Percentiles rank a stretch among this genome's conserved stretches.
These are phyloP conservation scores for Apiospora koreana DNA, from an alignment of 2,329 filamentous ascomycete genomes.

Conservation along the genomic window DNA sequence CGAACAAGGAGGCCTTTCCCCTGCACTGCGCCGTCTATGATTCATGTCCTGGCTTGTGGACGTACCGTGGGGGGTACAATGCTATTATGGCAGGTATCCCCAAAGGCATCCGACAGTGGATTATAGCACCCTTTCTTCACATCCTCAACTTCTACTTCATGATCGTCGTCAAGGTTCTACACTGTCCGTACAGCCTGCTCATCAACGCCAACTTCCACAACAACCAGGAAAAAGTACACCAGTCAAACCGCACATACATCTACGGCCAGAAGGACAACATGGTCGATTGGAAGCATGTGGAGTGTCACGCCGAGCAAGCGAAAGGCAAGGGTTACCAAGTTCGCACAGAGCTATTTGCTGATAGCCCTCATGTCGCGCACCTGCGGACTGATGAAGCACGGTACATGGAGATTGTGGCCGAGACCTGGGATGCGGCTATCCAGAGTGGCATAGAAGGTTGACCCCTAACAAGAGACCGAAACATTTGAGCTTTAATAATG, in stretches of 20 bases:
- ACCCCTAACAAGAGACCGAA: not conserved
- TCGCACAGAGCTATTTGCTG: constrained; percentile 45
- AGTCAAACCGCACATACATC: constrained; percentile 51
- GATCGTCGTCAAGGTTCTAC: constrained; percentile 31
- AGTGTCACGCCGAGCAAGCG: constrained; percentile 48
- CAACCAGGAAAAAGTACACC: constrained; percentile 33
- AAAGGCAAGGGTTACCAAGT: constrained; percentile 40
- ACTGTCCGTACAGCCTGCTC: constrained; percentile 32
- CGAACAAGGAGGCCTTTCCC: constrained; percentile 39
- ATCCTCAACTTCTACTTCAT: constrained; percentile 32
- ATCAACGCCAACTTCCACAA: constrained; percentile 41
- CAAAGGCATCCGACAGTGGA: constrained; percentile 23
- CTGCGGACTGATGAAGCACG: constrained; percentile 44
- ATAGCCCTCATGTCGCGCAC: constrained; percentile 53
- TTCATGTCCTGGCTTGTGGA: constrained; percentile 49
- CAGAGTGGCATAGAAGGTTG: not conserved
- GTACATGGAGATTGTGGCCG: constrained; percentile 52
- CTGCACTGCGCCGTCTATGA: constrained; percentile 47
- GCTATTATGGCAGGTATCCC: constrained; percentile 40
- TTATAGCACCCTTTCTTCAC: constrained; percentile 36
- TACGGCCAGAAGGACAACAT: constrained; percentile 51
- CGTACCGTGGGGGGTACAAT: constrained; percentile 39
- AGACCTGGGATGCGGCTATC: constrained; percentile 43
- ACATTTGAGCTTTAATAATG: not conserved
- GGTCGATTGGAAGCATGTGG: constrained; percentile 48